Conservation (phyloP, 352 stramenopile species). For the Globisporangium middletonii region DNA sequence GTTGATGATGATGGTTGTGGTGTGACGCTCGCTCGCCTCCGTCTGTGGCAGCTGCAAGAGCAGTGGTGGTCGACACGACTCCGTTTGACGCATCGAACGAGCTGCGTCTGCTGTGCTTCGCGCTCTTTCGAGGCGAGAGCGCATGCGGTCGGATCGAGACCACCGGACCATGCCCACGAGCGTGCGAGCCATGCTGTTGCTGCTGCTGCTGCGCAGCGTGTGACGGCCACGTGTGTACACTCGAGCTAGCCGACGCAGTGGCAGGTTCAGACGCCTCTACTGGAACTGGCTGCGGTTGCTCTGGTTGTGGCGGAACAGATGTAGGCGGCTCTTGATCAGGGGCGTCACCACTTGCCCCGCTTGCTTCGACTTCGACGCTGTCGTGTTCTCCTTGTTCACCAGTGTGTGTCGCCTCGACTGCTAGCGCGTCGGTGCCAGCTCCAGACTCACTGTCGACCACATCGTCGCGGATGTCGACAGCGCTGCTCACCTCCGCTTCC, state of each 20-base stretch:
- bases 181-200: background rate
- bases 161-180: constrained; percentile 1
- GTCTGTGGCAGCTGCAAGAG: background rate
- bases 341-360: too few relatives aligned
- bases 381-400: too few relatives aligned
- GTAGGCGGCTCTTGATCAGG: too few relatives aligned
- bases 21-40: background rate
- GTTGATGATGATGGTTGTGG: background rate
- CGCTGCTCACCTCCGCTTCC: background rate
- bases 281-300: too few relatives aligned
- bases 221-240: too few relatives aligned
- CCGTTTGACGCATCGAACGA: constrained; percentile 1
- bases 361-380: too few relatives aligned
- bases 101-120: constrained; percentile 5
- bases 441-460: background rate
- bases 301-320: too few relatives aligned
- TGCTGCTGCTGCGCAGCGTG: background rate
- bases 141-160: constrained; percentile 8
- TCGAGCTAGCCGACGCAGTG: background rate
- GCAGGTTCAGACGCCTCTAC: background rate
- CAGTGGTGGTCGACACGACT: background rate
- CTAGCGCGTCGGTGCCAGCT: too few relatives aligned
- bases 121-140: constrained; percentile 5
- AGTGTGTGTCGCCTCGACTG: too few relatives aligned
- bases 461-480: background rate